phyloP scores from a whole-genome alignment of 306 rosid species.

The Dalbergia cochinchinensis region DNA sequence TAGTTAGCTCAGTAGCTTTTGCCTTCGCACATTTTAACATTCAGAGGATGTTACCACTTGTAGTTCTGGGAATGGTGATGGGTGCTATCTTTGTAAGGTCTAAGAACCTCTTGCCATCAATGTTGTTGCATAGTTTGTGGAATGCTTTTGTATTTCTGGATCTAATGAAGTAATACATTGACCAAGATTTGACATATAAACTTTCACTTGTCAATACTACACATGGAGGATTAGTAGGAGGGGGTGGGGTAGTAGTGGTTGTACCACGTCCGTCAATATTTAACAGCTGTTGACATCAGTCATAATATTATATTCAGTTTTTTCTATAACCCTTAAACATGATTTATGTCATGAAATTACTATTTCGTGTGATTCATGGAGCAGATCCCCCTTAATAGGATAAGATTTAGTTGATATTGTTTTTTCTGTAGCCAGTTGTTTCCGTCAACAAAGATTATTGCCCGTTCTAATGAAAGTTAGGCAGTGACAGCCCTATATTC shows the following conservation, averaged over 20 bases:
- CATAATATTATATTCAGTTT: neutral
- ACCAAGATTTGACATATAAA: slow-evolving; percentile 6
- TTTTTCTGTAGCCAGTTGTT: neutral
- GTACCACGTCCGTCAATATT: neutral
- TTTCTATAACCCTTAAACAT: neutral
- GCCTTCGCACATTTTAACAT: slow-evolving; percentile 72
- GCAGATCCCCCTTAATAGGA: too few relatives aligned
- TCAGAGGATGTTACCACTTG: slow-evolving; percentile 66
- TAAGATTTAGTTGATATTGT: too few relatives aligned
- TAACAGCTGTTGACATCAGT: neutral
- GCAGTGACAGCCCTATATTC: neutral
- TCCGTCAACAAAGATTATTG: neutral
- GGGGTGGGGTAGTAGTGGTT: neutral
- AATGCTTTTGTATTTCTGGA: slow-evolving; percentile 73
- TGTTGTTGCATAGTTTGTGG: slow-evolving; percentile 75
- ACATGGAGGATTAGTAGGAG: neutral
- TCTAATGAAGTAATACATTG: slow-evolving; percentile 60
- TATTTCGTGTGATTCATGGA: too few relatives aligned
- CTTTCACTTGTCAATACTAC: slow-evolving; percentile 22
- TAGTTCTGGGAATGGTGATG: slow-evolving; percentile 68
- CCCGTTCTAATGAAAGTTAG: neutral
- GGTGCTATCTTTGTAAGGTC: slow-evolving; percentile 64
- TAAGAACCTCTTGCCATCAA: slow-evolving; percentile 66
- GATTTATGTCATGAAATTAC: too few relatives aligned
- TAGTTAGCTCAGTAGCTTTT: slow-evolving; percentile 67